Percentiles rank a stretch among this genome's conserved stretches.
phyloP scores from a whole-genome alignment of 805 yeast genomes.

The Wickerhamiella bombiphila region DNA sequence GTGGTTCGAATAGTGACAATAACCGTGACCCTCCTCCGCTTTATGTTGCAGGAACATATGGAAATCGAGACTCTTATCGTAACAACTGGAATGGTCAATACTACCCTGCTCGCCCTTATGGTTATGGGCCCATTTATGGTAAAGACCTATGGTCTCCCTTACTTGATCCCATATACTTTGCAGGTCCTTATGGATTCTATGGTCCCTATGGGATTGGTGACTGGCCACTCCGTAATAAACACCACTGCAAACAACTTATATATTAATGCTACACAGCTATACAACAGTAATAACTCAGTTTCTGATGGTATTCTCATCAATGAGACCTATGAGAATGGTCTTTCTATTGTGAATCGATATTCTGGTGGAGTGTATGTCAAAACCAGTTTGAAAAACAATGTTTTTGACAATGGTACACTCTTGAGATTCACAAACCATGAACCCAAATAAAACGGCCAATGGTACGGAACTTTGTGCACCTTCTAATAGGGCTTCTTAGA shows the following conservation, averaged over 20 bases:
- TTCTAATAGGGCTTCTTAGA: too few species aligned
- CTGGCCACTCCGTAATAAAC: too few species aligned
- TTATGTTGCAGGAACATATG: neutral
- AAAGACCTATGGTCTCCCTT: too few species aligned
- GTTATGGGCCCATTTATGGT: too few species aligned
- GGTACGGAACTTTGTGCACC: constrained; percentile 8
- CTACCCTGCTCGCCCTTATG: neutral
- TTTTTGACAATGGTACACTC: constrained; percentile 8
- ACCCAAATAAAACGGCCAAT: constrained; percentile 8
- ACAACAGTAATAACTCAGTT: neutral
- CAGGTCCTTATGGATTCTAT: constrained; percentile 10
- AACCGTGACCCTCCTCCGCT: constrained; percentile 1
- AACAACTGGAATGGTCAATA: constrained; percentile 1
- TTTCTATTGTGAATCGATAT: neutral
- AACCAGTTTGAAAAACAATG: constrained; percentile 2
- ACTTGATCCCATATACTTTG: constrained; percentile 6
- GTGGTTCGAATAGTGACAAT: too few species aligned
- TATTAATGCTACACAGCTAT: constrained; percentile 2
- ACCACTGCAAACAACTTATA: constrained; percentile 4
- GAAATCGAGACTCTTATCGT: neutral
- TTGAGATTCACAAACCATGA: neutral
- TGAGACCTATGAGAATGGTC: neutral
- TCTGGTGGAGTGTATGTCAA: constrained; percentile 3
- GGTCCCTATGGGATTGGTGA: constrained; percentile 8
- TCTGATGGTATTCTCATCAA: neutral